These are phyloP conservation scores for Colletotrichum cereale DNA, from an alignment of 2,329 filamentous ascomycete species.

Conservation along the genomic window DNA sequence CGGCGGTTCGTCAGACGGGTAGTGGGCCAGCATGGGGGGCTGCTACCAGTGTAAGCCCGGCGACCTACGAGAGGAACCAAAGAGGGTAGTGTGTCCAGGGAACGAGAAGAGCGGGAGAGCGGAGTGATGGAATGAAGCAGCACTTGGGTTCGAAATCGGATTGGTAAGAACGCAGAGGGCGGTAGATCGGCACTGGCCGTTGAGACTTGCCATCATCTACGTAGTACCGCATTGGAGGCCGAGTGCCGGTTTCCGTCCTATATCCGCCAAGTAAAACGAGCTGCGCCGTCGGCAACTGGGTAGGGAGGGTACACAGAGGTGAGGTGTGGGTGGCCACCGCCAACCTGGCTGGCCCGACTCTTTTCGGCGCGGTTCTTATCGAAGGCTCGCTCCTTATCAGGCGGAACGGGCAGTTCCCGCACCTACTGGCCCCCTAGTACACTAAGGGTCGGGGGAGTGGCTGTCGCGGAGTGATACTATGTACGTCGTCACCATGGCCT, in stretches of 20 bases:
- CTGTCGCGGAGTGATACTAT: conserved; percentile 1
- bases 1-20: conserved; percentile 7
- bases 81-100: not conserved
- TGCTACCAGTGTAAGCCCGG: not conserved
- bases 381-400: conserved; percentile 26
- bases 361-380: conserved; percentile 22
- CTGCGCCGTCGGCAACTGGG: conserved; percentile 12
- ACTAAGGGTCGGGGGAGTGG: not conserved
- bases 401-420: conserved; percentile 30
- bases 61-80: not conserved
- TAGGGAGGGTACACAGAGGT: no score
- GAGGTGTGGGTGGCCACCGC: no score
- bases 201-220: conserved; percentile 8
- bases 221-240: not conserved
- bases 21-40: conserved; percentile 1
- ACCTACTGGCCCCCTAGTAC: not conserved
- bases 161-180: not conserved
- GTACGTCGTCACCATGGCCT: not conserved
- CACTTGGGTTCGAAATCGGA: conserved; percentile 20
- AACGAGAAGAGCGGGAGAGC: not conserved
- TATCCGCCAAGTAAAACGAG: conserved; percentile 21
- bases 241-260: conserved; percentile 24
- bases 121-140: conserved; percentile 22
- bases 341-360: conserved; percentile 8
- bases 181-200: conserved; percentile 25